Base-by-base conservation (phyloP, 768 basidiomycete species). In the Leccinum ochraceum region DNA sequence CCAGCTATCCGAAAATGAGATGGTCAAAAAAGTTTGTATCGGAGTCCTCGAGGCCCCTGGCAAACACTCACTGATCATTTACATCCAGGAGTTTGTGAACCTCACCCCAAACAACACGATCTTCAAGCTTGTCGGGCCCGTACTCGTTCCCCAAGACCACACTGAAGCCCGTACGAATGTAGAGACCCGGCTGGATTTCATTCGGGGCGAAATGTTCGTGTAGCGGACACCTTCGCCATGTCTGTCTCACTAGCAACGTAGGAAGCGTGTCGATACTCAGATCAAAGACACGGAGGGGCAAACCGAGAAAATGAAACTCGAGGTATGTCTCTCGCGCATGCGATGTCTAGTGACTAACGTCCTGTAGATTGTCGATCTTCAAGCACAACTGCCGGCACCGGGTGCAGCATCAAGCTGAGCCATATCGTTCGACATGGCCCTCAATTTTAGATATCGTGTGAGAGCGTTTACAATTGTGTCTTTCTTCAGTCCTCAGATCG, bases 81-180 rank as follows among this genome's bases (percentile, higher is more conserved):
- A 58, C 58, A 53, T 24, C 26, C 71, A 98, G 95, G 96, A 98
- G 77, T 94, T 98, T 70, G 77, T 80, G 17, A 78, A 80, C 30
- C 74, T 98, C 58, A 88, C 87, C 48, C 77, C 86, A 4, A 82
- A 86, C 60, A 96, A 95, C 70, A 82, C 80, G 16, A 84, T 98
- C 7, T 98, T 87, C 80, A 98, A 98, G 78, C 84, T 92, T 32
- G 83, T 96, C 42, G 96, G 96, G 1, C 93, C 94, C 1, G 89
- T 95, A 6, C 83, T 98, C 28, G 87, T 98, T 9, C 85, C 89
- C 67, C 95, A 98, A 75, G 95, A 97, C 65, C 87, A 89, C 68
- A 75, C 75, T 6, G 96, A 97, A 65, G 96, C 95, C 34, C 90
- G 90, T 72, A 78, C 76, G 64, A 97, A 93, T 69, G 92, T 98